phyloP scores from a whole-genome alignment of 495 filamentous ascomycete species.

The Cercophora samala region DNA sequence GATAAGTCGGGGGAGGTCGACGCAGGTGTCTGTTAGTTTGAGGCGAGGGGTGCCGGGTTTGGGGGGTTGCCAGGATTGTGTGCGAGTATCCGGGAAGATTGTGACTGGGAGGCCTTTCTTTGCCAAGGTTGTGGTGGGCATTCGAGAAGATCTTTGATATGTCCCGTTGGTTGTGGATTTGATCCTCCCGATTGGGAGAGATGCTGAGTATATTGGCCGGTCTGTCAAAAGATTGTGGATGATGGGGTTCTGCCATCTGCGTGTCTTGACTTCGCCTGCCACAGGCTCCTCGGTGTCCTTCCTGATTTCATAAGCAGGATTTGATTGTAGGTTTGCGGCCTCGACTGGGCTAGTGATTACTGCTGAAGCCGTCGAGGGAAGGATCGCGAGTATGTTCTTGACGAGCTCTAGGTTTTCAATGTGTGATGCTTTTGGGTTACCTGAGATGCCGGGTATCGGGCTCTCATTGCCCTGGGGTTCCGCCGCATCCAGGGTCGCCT shows the following conservation, averaged over 20 bases:
- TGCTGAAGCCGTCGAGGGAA: constrained; percentile 83
- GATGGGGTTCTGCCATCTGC: constrained; percentile 79
- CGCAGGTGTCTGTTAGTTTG: constrained; percentile 68
- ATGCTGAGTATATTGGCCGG: constrained; percentile 87
- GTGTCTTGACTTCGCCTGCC: constrained; percentile 65
- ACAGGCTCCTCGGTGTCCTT: constrained; percentile 41
- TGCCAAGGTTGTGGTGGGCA: constrained; percentile 69
- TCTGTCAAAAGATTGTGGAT: constrained; percentile 97
- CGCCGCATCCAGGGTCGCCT: constrained; percentile 50
- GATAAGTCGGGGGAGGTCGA: constrained; percentile 78
- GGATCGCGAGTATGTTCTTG: constrained; percentile 62
- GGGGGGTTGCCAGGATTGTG: constrained; percentile 63
- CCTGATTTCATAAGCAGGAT: constrained; percentile 38
- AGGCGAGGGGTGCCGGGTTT: constrained; percentile 50
- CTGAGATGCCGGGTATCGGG: background rate
- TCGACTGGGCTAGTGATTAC: constrained; percentile 83
- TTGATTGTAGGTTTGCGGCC: constrained; percentile 28
- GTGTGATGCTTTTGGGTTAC: constrained; percentile 40
- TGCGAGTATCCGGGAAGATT: constrained; percentile 68
- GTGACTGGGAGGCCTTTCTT: constrained; percentile 89
- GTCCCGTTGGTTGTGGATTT: constrained; percentile 30
- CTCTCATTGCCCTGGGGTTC: background rate
- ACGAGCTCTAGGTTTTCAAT: constrained; percentile 71
- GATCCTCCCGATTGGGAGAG: constrained; percentile 66
- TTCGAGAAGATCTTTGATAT: constrained; percentile 14